Percentiles rank a stretch among this genome's conserved stretches.
Conservation (phyloP, 306 rosid species). For the Acacia confusa region DNA sequence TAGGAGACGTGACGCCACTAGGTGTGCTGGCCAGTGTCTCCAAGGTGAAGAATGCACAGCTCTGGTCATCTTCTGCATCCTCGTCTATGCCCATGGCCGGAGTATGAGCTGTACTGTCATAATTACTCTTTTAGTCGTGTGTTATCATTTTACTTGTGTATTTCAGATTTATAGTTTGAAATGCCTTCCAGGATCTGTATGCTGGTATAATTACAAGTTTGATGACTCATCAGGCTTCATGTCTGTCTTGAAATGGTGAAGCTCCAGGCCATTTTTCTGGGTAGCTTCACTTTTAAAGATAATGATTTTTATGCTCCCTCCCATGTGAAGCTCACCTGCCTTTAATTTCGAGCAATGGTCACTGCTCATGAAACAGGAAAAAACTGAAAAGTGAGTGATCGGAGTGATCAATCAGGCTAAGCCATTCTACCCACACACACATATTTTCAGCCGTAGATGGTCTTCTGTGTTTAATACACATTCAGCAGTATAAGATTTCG, state of each 20-base stretch:
- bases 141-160: neutral
- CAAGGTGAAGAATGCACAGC: conserved; percentile 75
- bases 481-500: neutral
- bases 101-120: neutral
- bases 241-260: conserved; percentile 7
- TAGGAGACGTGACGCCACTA: conserved; percentile 59
- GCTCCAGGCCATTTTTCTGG: neutral
- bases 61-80: conserved; percentile 55
- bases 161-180: neutral
- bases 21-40: conserved; percentile 67
- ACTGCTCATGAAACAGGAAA: neutral
- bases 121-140: neutral
- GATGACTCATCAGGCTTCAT: neutral
- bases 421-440: neutral
- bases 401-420: neutral
- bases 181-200: neutral
- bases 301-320: neutral
- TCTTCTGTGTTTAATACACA: neutral
- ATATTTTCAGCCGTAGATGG: neutral
- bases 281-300: neutral
- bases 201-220: conserved; percentile 17
- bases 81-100: neutral
- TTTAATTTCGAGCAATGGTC: neutral
- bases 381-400: neutral
- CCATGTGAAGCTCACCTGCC: neutral